phyloP scores from a whole-genome alignment of 805 yeast species.

The Metschnikowia santaceciliae region DNA sequence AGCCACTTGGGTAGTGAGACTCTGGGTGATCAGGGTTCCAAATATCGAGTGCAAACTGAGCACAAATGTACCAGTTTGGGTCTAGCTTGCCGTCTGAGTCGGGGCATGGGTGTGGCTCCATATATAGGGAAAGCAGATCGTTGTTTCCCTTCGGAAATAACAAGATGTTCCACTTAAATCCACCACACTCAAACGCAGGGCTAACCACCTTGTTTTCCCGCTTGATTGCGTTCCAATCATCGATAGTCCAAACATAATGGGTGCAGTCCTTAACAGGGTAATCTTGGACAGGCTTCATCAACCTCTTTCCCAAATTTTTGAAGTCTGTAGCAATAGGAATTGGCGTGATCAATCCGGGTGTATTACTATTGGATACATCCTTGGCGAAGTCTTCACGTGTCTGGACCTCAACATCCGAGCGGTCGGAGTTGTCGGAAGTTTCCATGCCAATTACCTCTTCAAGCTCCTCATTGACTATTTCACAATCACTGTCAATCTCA shows the following conservation, averaged over 20 bases:
- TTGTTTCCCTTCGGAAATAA: constrained; percentile 76
- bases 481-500: constrained; percentile 8
- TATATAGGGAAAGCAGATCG: constrained; percentile 60
- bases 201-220: constrained; percentile 44
- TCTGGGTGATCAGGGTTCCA: constrained; percentile 76
- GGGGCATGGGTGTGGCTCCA: constrained; percentile 63
- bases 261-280: constrained; percentile 35
- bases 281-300: constrained; percentile 38
- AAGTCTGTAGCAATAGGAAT: constrained; percentile 31
- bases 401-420: constrained; percentile 10
- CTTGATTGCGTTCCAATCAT: constrained; percentile 41
- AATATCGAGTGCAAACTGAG: constrained; percentile 79
- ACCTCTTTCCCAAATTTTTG: constrained; percentile 21
- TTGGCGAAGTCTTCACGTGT: not conserved
- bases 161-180: constrained; percentile 62
- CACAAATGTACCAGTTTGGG: constrained; percentile 80
- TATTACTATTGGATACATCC: not conserved
- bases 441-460: constrained; percentile 13
- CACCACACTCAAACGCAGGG: constrained; percentile 53
- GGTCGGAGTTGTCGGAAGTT: constrained; percentile 18
- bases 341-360: not conserved
- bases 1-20: constrained; percentile 54
- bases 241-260: constrained; percentile 48
- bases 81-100: constrained; percentile 22
- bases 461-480: constrained; percentile 5